These are phyloP conservation scores for Pichia californica DNA, from an alignment of 805 yeast species.

Conservation along the genomic window DNA sequence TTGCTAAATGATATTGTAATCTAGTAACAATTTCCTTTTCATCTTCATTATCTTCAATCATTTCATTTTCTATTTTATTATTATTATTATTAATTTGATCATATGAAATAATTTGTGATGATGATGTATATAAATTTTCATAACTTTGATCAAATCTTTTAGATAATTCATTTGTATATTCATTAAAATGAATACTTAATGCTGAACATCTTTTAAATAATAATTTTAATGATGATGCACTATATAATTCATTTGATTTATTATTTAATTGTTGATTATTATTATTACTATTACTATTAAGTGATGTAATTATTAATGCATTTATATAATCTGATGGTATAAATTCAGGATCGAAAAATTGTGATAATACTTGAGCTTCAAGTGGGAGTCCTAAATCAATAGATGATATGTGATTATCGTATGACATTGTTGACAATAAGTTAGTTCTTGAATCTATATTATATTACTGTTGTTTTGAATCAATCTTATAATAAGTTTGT, in stretches of 20 bases:
- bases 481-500: too few relatives aligned
- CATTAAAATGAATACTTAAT: slow-evolving; percentile 54
- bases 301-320: slow-evolving; percentile 37
- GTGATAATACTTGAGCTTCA: slow-evolving; percentile 38
- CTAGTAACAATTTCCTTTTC: slow-evolving; percentile 38
- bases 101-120: slow-evolving; percentile 26
- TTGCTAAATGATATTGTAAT: slow-evolving; percentile 59
- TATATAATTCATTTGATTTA: slow-evolving; percentile 25
- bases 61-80: background rate
- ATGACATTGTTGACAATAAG: background rate
- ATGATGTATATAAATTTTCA: slow-evolving; percentile 40
- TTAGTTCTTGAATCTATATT: too few relatives aligned
- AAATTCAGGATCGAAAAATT: slow-evolving; percentile 65
- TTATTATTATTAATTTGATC: slow-evolving; percentile 11
- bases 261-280: slow-evolving; percentile 13
- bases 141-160: slow-evolving; percentile 47
- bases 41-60: background rate
- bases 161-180: slow-evolving; percentile 53
- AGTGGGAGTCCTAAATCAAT: slow-evolving; percentile 8
- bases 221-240: slow-evolving; percentile 1
- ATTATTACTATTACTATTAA: slow-evolving; percentile 16
- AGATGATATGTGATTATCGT: background rate
- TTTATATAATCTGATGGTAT: slow-evolving; percentile 61
- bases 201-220: slow-evolving; percentile 33
- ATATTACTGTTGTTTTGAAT: too few relatives aligned